Evolutionary conservation across 805 yeast genomes (phyloP), one percentile per base, ranked within the genome.

Genomic region (Metschnikowia henanensis): DNA sequence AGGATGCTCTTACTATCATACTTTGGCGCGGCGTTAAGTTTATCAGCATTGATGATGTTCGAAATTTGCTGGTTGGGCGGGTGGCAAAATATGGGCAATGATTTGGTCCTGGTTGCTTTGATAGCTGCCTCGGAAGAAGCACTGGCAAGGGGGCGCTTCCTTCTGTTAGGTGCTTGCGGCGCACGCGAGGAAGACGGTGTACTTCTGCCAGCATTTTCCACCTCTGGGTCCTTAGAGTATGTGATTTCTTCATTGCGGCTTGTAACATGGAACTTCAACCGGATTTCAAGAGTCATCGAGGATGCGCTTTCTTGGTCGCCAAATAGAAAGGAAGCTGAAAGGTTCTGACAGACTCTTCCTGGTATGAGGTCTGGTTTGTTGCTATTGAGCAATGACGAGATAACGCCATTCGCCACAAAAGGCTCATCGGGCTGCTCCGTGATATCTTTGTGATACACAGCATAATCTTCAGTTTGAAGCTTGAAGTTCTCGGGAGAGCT

Each of bases 321-420:
- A 40, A 60, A 60, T 40, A 60, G 48, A 37, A 56, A 66, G 53
- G 78, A 60, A 37, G 77, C 74, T 22, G 80, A 70, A 40, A 81
- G 68, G 55, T 76, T 81, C 43, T 78, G 79, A 52, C 84, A 80
- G 28, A 81, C 80, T 43, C 84, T 72, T 10, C 84, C 78, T 5
- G 83, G 70, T 5, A 73, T 66, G 19, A 54, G 48, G 38, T 56
- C 57, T 18, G 52, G 53, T 30, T 62, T 58, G 4, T 63, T 41
- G 26, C 62, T 49, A 21, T 55, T 34, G 16, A 68, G 48, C 22
- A 70, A 53, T 6, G 58, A 50, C 2, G 73, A 64, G 39, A 71
- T 55, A 6, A 61, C 65, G 4, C 76, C 76, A 47, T 68, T 66
- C 4, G 72, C 64, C 7, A 71, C 76, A 53, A 70, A 71, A 4